Evolutionary conservation across 139 green algal species (phyloP), one percentile per base, ranked within the genome.

Genomic region (Raphidocelis subcapitata): DNA sequence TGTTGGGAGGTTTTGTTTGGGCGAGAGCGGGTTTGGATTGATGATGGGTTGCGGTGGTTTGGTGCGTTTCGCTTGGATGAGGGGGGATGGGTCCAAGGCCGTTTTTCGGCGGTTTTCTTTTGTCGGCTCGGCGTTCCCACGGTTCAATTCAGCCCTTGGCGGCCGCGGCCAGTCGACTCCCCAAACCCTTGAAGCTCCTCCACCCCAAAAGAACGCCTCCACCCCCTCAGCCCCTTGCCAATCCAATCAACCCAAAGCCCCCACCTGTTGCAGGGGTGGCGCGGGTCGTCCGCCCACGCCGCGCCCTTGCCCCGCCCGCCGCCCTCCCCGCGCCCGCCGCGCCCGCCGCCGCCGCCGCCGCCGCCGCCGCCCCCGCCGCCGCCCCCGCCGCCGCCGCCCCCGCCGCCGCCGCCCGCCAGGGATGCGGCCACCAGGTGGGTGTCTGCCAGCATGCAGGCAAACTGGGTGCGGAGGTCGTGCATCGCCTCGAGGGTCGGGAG

Each of bases 401-500:
- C 64, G 68, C 74, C 10, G 28, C 41, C 31, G 65, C 54, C 1
- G 44, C 29, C 44, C 52, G 18, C 72, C 31, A 24, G 61, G 57
- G 61, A 32, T 33, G 46, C 37, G 23, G 65, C 33, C 33, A 89
- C 66, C 49, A 92, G 67, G 51, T 88, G 75, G 2, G 86, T 83
- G 46, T 98, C 93, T 5, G 73, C 80, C 29, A 98, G 84, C 80
- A 98, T 90, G 14, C 68, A 26, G 2, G 86, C 87, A 84, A 97
- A 95, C 88, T 98, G 92, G 46, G 52, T 61, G 3, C 91, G 75
- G 86, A 97, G 93, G 72, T 97, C 89, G 3, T 72, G 63, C 69
- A 97, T 82, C 68, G 91, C 88, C 18, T 93, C 77, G 32, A 97
- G 81, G 10, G 88, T 85, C 62, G 76, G 70, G 36, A 65, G 47